phyloP scores from a whole-genome alignment of 73 alveolate genomes.

The Loxodes magnus region DNA sequence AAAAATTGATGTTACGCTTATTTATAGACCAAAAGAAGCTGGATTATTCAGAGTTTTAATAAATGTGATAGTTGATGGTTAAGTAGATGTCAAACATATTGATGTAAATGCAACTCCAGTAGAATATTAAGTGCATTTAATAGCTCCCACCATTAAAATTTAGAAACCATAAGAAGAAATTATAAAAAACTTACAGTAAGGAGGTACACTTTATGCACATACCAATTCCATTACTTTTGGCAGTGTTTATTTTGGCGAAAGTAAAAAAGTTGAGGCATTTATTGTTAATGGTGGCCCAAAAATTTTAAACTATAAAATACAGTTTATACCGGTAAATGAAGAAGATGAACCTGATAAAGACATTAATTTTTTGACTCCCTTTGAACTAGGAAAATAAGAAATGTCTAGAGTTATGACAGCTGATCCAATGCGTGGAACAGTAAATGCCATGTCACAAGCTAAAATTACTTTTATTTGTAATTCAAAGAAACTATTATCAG shows the following conservation, averaged over 20 bases:
- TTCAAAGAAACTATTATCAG: slow-evolving; percentile 32
- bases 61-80: slow-evolving; percentile 85
- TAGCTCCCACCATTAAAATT: slow-evolving; percentile 16
- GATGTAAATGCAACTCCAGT: slow-evolving; percentile 95
- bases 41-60: slow-evolving; percentile 85
- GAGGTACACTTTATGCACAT: slow-evolving; percentile 85
- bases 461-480: slow-evolving; percentile 76
- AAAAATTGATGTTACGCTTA: slow-evolving; percentile 54
- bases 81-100: slow-evolving; percentile 78
- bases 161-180: not conserved
- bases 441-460: slow-evolving; percentile 81
- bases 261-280: slow-evolving; percentile 76
- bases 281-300: slow-evolving; percentile 94
- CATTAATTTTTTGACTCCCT: slow-evolving; percentile 76
- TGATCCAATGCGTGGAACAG: slow-evolving; percentile 84
- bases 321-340: slow-evolving; percentile 73
- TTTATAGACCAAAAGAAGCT: slow-evolving; percentile 86
- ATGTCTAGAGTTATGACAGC: slow-evolving; percentile 89
- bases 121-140: slow-evolving; percentile 49
- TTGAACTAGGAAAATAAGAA: slow-evolving; percentile 83
- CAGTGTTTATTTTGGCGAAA: slow-evolving; percentile 87
- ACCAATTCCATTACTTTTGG: slow-evolving; percentile 91
- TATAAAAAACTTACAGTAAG: slow-evolving; percentile 44
- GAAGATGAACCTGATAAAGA: slow-evolving; percentile 70
- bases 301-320: slow-evolving; percentile 62